These are phyloP conservation scores for Serpula lacrymans DNA, from an alignment of 768 basidiomycete species.

Conservation along the genomic window DNA sequence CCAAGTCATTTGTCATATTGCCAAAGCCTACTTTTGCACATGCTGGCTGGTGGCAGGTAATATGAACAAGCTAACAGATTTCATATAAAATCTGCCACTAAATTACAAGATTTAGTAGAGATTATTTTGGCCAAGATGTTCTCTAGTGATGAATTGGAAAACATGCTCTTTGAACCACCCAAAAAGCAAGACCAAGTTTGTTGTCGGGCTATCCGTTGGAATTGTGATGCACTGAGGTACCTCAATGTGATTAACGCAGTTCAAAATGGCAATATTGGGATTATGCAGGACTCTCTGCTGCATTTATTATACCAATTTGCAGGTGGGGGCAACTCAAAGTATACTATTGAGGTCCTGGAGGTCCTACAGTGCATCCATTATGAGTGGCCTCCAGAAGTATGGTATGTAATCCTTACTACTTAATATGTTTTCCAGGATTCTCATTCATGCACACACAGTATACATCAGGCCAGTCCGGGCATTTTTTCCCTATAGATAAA, in stretches of 20 bases:
- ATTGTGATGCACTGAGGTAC: constrained; percentile 34
- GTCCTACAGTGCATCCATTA: constrained; percentile 21
- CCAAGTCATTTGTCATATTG: constrained; percentile 33
- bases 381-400: constrained; percentile 23
- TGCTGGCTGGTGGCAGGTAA: constrained; percentile 26
- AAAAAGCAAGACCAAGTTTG: constrained; percentile 23
- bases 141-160: constrained; percentile 26
- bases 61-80: constrained; percentile 24
- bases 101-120: constrained; percentile 24
- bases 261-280: constrained; percentile 25
- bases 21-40: constrained; percentile 34
- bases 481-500: constrained; percentile 26
- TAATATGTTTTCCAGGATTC: constrained; percentile 4
- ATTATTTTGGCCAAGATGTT: constrained; percentile 23
- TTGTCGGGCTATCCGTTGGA: constrained; percentile 30
- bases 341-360: constrained; percentile 23
- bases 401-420: constrained; percentile 10
- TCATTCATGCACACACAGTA: constrained; percentile 16
- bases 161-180: constrained; percentile 4
- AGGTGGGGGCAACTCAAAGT: constrained; percentile 25
- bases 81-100: constrained; percentile 15
- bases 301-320: constrained; percentile 20
- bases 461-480: constrained; percentile 16
- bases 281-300: constrained; percentile 20
- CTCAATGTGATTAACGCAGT: constrained; percentile 33